phyloP scores from a whole-genome alignment of 306 rosid genomes.

The Fragaria vesca region DNA sequence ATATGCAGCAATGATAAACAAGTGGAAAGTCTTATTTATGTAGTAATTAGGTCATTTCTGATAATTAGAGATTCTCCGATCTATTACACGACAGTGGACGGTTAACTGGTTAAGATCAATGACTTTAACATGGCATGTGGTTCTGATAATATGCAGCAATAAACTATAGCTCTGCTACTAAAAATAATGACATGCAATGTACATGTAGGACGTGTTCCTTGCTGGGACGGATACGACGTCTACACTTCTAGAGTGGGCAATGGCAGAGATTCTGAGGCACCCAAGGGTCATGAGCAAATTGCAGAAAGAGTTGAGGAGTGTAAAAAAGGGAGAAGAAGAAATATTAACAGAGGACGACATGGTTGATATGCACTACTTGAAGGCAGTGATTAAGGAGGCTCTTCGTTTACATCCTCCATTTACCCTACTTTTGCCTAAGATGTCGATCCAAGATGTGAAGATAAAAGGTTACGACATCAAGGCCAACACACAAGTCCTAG shows the following conservation, averaged over 20 bases:
- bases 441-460: neutral
- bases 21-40: too few species aligned
- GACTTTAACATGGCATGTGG: too few species aligned
- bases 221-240: slow-evolving; percentile 2
- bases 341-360: neutral
- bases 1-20: too few species aligned
- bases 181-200: too few species aligned
- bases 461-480: neutral
- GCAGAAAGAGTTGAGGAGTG: neutral
- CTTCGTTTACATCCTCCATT: slow-evolving; percentile 13
- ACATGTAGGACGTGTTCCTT: neutral
- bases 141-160: neutral
- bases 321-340: neutral
- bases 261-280: slow-evolving; percentile 12
- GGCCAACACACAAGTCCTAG: slow-evolving; percentile 13
- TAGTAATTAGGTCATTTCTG: neutral
- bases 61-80: too few species aligned
- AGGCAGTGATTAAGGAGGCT: slow-evolving; percentile 37
- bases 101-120: too few species aligned
- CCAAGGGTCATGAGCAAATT: slow-evolving; percentile 12
- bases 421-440: neutral
- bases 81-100: too few species aligned
- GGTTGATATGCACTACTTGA: slow-evolving; percentile 16
- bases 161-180: neutral
- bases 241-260: slow-evolving; percentile 9